Evolutionary conservation across 139 green algal species (phyloP).

Genomic region (Picochlorum sp.): DNA sequence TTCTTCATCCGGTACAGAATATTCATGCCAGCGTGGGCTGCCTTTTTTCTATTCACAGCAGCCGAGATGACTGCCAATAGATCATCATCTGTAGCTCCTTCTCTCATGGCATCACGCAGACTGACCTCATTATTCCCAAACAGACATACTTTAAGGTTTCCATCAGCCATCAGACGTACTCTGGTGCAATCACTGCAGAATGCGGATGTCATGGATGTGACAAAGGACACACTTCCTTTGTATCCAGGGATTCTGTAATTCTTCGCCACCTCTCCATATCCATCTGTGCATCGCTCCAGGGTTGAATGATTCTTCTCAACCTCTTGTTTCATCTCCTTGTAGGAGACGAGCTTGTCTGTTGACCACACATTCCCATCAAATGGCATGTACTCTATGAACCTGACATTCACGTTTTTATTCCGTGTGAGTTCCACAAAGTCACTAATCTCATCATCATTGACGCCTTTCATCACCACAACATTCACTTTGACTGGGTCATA

Average conservation of each 20-base stretch:
- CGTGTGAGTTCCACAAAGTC: constrained; percentile 91
- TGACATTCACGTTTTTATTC: constrained; percentile 80
- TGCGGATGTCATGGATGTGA: constrained; percentile 93
- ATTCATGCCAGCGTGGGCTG: constrained; percentile 89
- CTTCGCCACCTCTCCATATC: constrained; percentile 79
- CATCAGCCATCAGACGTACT: constrained; percentile 90
- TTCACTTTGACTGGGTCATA: constrained; percentile 90
- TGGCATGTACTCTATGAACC: constrained; percentile 99
- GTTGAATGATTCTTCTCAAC: not conserved
- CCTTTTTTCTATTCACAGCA: constrained; percentile 84
- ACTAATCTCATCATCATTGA: constrained; percentile 93
- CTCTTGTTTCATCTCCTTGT: constrained; percentile 45
- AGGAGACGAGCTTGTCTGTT: constrained; percentile 78
- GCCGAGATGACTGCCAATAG: constrained; percentile 71
- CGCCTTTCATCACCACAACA: constrained; percentile 91
- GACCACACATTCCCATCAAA: constrained; percentile 98
- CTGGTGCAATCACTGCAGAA: constrained; percentile 93
- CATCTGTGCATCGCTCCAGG: constrained; percentile 31
- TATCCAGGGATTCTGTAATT: constrained; percentile 81
- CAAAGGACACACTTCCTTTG: constrained; percentile 80
- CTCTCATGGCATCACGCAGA: constrained; percentile 82
- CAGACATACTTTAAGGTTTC: constrained; percentile 94
- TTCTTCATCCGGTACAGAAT: constrained; percentile 73
- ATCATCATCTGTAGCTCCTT: constrained; percentile 69
- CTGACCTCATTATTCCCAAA: constrained; percentile 91